Evolutionary conservation across 345 rosid genomes (phyloP), one percentile per base, ranked within the genome.

Genomic region (Populus pruinosa): DNA sequence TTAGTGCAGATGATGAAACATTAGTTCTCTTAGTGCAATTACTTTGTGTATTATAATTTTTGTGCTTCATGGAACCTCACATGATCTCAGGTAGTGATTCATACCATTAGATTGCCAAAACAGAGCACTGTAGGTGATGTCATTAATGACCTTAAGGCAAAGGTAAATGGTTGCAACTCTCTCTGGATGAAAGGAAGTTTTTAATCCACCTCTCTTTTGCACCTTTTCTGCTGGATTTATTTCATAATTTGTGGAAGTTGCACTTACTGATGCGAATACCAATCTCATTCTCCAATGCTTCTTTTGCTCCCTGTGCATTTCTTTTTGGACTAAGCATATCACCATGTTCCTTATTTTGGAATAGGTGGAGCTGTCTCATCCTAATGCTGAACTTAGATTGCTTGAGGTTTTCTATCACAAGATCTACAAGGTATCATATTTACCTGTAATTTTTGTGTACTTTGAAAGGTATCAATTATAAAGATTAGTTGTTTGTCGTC

Each of bases 331-430:
- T 12, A 70, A 35, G 56, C 63, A 27, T 44, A 62, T 61, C 55
- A 43, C 21, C 50, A 16, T 73, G 11, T 33, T 39, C 33, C 49
- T 67, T 73, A 18, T 33, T 65, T 36, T 74, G 73, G 64, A 79
- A 62, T 75, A 82, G 82, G 85, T 82, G 47, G 85, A 82, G 75
- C 66, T 79, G 74, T 82, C 85, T 71, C 77, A 82, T 68, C 82
- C 82, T 18, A 76, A 25, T 76, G 80, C 85, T 55, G 85, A 82
- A 79, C 85, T 82, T 72, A 71, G 85, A 64, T 72, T 82, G 77
- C 85, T 82, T 29, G 85, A 82, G 74, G 85, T 82, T 61, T 82
- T 82, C 80, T 82, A 82, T 69, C 85, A 82, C 74, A 82, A 82
- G 80, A 82, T 82, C 70, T 82, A 82, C 78, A 82, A 82, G 85